Evolutionary conservation across 2,329 filamentous ascomycete genomes (phyloP).

Genomic region (Emmonsiellopsis sp.): DNA sequence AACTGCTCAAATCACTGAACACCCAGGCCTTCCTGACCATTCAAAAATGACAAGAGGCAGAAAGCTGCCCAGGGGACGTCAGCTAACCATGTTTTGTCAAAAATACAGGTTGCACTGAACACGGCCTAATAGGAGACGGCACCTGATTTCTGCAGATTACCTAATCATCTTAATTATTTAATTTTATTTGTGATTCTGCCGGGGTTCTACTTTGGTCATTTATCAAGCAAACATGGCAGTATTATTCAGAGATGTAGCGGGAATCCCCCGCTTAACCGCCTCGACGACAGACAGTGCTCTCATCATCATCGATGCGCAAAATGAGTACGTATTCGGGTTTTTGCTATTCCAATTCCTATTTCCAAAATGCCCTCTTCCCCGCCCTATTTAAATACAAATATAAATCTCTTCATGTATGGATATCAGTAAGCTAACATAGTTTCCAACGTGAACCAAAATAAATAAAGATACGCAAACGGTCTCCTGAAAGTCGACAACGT

Average conservation of each 20-base stretch:
- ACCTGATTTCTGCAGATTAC: too few relatives aligned
- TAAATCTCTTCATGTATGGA: background rate
- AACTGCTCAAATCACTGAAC: too few relatives aligned
- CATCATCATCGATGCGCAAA: slow-evolving; percentile 62
- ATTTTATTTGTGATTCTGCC: too few relatives aligned
- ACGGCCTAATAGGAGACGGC: too few relatives aligned
- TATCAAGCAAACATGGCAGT: background rate
- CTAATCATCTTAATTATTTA: too few relatives aligned
- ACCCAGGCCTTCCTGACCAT: too few relatives aligned
- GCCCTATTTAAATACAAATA: background rate
- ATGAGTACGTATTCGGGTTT: slow-evolving; percentile 45
- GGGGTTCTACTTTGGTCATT: too few relatives aligned
- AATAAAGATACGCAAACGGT: slow-evolving; percentile 39
- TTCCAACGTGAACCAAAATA: background rate
- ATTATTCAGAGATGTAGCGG: slow-evolving; percentile 45
- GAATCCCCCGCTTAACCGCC: slow-evolving; percentile 46
- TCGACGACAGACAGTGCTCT: slow-evolving; percentile 50
- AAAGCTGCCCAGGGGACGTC: too few relatives aligned
- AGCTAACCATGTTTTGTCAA: too few relatives aligned
- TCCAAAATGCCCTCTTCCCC: background rate
- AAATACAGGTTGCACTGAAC: too few relatives aligned
- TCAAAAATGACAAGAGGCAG: too few relatives aligned
- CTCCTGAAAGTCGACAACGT: slow-evolving; percentile 48
- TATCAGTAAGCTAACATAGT: background rate
- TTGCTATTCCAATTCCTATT: slow-evolving; percentile 1